A percentile compares a stretch with the other conserved stretches of the same genome.
Conservation (phyloP, 345 rosid species). For the Heritiera littoralis region DNA sequence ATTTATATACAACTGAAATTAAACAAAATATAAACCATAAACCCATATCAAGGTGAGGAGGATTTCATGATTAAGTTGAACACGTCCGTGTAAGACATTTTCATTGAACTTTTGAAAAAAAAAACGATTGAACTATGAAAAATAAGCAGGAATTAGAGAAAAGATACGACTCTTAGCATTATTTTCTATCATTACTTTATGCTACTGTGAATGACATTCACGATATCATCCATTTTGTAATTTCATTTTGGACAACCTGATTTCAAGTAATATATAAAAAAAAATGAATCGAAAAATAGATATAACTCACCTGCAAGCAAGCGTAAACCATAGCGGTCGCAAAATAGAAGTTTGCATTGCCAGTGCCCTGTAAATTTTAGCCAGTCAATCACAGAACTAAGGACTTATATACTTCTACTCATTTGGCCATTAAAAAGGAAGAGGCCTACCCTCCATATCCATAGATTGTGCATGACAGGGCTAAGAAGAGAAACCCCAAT, state of each 20-base stretch:
- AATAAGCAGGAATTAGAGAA: neutral
- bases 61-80: neutral
- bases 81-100: neutral
- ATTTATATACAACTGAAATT: neutral
- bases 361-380: constrained; percentile 73
- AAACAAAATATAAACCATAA: neutral
- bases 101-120: neutral
- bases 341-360: constrained; percentile 95
- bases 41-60: neutral
- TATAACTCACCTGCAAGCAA: constrained; percentile 75
- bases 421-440: constrained; percentile 12
- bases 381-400: constrained; percentile 19
- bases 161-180: too few relatives aligned
- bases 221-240: neutral
- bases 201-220: neutral
- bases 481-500: constrained; percentile 89
- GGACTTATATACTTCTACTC: neutral
- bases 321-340: constrained; percentile 91
- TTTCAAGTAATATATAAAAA: neutral
- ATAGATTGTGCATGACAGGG: constrained; percentile 96
- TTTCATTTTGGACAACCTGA: neutral
- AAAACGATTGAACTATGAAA: neutral
- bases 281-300: neutral
- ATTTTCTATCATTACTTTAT: neutral
- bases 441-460: constrained; percentile 92